Evolutionary conservation across 2,329 filamentous ascomycete genomes (phyloP).

Genomic region (Cladophialophora bantiana): DNA sequence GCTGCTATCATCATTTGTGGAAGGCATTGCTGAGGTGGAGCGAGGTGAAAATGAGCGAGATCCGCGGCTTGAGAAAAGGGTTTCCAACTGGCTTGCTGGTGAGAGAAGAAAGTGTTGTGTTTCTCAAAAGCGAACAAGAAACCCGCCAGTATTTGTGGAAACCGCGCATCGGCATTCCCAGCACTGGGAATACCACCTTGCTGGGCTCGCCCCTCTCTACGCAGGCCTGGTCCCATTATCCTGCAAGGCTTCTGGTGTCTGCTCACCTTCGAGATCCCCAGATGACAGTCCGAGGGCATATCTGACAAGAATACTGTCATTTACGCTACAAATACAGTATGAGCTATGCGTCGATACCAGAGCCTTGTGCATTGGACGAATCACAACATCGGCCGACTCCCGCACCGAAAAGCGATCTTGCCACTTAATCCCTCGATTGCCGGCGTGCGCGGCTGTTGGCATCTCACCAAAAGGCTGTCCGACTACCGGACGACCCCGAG

Average conservation of each 20-base stretch:
- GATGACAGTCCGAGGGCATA: constrained; percentile 5
- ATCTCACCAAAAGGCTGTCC: neutral
- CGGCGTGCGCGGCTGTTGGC: neutral
- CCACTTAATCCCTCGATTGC: neutral
- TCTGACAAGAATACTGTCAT: constrained; percentile 11
- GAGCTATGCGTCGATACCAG: constrained; percentile 13
- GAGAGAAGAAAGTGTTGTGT: neutral
- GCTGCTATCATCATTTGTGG: neutral
- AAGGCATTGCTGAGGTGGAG: neutral
- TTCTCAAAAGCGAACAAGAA: neutral
- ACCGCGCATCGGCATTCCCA: constrained; percentile 6
- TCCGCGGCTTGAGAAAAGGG: neutral
- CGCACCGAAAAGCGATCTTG: constrained; percentile 18
- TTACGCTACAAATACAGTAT: constrained; percentile 10
- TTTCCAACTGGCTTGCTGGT: neutral
- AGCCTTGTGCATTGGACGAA: constrained; percentile 12
- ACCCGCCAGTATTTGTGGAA: constrained; percentile 8
- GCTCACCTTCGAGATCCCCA: neutral
- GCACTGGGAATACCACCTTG: constrained; percentile 6
- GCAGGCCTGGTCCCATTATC: neutral
- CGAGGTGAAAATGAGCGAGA: neutral
- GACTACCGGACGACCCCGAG: constrained; percentile 8
- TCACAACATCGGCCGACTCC: constrained; percentile 18
- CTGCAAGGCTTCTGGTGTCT: constrained; percentile 8
- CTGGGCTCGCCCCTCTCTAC: neutral